phyloP scores from a whole-genome alignment of 768 basidiomycete species.

The Mycena filopes region DNA sequence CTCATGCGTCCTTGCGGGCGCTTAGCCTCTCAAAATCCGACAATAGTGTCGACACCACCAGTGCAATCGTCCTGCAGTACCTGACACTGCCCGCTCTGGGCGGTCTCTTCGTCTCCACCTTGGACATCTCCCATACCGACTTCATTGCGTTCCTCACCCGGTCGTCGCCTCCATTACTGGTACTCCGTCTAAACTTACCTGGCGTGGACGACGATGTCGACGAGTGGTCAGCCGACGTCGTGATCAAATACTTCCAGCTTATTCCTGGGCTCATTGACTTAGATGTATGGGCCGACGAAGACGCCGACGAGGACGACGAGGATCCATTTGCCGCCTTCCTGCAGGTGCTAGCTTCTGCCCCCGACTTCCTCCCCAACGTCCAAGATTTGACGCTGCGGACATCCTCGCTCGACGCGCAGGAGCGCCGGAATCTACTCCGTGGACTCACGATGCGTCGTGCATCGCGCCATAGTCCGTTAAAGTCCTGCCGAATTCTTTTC shows the following conservation, averaged over 20 bases:
- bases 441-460: no score
- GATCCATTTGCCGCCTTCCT: background rate
- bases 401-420: no score
- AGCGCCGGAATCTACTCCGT: no score
- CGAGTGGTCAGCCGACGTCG: background rate
- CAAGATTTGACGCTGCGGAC: background rate
- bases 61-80: no score
- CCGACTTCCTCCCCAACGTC: slow-evolving; percentile 3
- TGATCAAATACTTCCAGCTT: background rate
- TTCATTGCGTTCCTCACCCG: background rate
- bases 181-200: background rate
- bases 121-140: background rate
- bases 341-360: background rate
- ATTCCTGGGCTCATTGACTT: slow-evolving; percentile 5
- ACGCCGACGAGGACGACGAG: background rate
- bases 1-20: no score
- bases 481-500: no score
- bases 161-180: background rate
- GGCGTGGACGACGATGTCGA: background rate
- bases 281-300: background rate
- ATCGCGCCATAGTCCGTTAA: no score
- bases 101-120: background rate
- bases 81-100: no score
- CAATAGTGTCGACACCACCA: no score
- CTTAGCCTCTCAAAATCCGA: no score